Evolutionary conservation across 169 alveolate genomes (phyloP).

Genomic region (Plasmodium cynomolgi): DNA sequence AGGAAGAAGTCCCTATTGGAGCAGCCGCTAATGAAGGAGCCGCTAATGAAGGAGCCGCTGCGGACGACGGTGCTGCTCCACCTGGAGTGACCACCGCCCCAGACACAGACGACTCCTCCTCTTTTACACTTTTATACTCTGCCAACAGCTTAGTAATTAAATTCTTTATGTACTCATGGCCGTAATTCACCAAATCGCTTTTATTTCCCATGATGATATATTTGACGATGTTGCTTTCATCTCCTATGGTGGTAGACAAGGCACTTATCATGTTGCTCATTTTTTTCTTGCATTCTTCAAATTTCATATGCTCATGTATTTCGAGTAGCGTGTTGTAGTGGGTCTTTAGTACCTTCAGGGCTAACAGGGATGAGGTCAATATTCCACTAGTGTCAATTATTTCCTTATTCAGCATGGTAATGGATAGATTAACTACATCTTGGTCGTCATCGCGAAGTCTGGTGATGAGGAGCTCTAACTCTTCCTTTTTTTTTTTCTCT

Average conservation of each 20-base stretch:
- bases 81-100: neutral
- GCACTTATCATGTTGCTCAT: slow-evolving; percentile 76
- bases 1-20: too few relatives aligned
- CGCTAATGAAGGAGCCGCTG: neutral
- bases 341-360: slow-evolving; percentile 40
- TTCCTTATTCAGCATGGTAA: slow-evolving; percentile 45
- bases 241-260: slow-evolving; percentile 68
- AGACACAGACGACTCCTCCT: slow-evolving; percentile 14
- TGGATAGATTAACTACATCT: slow-evolving; percentile 51
- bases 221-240: slow-evolving; percentile 67
- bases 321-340: slow-evolving; percentile 51
- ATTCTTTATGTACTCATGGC: slow-evolving; percentile 71
- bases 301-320: slow-evolving; percentile 45
- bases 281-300: slow-evolving; percentile 61
- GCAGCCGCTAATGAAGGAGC: too few relatives aligned
- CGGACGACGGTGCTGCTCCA: neutral
- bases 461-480: slow-evolving; percentile 51
- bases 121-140: slow-evolving; percentile 53
- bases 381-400: slow-evolving; percentile 71
- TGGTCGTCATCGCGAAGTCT: slow-evolving; percentile 36
- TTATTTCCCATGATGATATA: slow-evolving; percentile 61
- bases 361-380: slow-evolving; percentile 51
- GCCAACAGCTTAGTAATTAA: slow-evolving; percentile 31
- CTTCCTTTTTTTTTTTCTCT: slow-evolving; percentile 71
- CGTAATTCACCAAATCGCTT: slow-evolving; percentile 42